Evolutionary conservation across 169 alveolate species (phyloP), one percentile per base, ranked within the genome.

Genomic region (Plasmodium billcollinsi): DNA sequence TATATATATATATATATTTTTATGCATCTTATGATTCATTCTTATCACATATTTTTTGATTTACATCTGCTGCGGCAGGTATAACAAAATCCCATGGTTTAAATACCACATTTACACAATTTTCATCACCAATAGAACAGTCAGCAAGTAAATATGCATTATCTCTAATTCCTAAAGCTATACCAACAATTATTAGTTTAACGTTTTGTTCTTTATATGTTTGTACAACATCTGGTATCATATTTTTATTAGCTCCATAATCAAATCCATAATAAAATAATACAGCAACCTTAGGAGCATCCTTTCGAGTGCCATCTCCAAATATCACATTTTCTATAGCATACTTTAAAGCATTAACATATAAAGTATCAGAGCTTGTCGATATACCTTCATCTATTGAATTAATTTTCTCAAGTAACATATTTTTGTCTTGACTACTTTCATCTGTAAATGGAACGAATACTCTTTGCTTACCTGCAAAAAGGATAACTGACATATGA

Each of bases 391-490:
- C 89, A 65, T 78, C 61, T 29, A 78, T 65, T 18, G 78, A 18
- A 50, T 73, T 66, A 65, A 78, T 58, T 29, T 58, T 78, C 14
- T 78, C 89, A 65, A 78, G 65, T 18, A 78, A 63, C 76, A 65
- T 78, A 9, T 78, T 70, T 59, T 78, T 78, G 66, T 78, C 89
- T 66, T 78, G 89, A 39, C 89, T 78, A 18, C 50, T 12, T 20
- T 78, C 89, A 78, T 78, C 89, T 12, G 89, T 78, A 59, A 78
- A 78, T 78, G 89, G 89, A 56, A 78, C 78, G 8, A 78, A 24
- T 21, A 78, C 67, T 9, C 76, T 21, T 49, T 66, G 78, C 39
- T 52, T 69, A 26, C 43, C 12, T 2, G 75, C 89, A 39, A 78
- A 78, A 50, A 78, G 56, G 39, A 78, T 43, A 49, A 78, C 5